Evolutionary conservation across 1,139 yeast genomes (phyloP).

Genomic region (Nakaseomyces bracarensis): DNA sequence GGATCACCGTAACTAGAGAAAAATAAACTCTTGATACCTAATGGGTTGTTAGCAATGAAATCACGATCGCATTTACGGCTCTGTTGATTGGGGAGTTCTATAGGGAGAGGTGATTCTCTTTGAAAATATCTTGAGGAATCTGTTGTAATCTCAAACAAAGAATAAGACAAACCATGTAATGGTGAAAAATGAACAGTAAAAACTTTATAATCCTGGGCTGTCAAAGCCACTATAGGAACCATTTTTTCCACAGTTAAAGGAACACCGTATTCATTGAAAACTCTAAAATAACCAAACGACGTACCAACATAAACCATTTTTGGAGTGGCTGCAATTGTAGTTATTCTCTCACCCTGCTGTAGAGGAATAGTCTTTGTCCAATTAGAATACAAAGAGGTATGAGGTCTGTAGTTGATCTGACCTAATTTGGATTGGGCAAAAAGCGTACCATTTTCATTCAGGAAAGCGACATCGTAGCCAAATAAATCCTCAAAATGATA

Average conservation of each 20-base stretch:
- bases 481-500: constrained; percentile 76
- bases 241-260: constrained; percentile 45
- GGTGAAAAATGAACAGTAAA: constrained; percentile 28
- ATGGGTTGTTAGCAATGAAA: constrained; percentile 24
- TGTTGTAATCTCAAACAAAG: constrained; percentile 26
- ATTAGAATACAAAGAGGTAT: constrained; percentile 32
- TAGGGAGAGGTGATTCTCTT: constrained; percentile 28
- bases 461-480: constrained; percentile 66
- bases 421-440: constrained; percentile 45
- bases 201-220: constrained; percentile 34
- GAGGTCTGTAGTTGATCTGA: constrained; percentile 38
- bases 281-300: constrained; percentile 47
- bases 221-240: constrained; percentile 48
- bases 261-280: constrained; percentile 48
- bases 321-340: constrained; percentile 46
- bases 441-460: constrained; percentile 58
- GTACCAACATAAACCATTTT: constrained; percentile 46
- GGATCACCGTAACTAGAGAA: constrained; percentile 86
- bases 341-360: constrained; percentile 39
- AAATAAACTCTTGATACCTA: constrained; percentile 56
- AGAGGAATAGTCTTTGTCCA: constrained; percentile 39
- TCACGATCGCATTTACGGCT: constrained; percentile 4
- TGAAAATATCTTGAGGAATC: constrained; percentile 31
- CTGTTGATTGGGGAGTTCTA: constrained; percentile 18
- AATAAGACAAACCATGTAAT: constrained; percentile 25